These are phyloP conservation scores for Saturnispora kantuleensis DNA, from an alignment of 805 yeast genomes.

Conservation along the genomic window DNA sequence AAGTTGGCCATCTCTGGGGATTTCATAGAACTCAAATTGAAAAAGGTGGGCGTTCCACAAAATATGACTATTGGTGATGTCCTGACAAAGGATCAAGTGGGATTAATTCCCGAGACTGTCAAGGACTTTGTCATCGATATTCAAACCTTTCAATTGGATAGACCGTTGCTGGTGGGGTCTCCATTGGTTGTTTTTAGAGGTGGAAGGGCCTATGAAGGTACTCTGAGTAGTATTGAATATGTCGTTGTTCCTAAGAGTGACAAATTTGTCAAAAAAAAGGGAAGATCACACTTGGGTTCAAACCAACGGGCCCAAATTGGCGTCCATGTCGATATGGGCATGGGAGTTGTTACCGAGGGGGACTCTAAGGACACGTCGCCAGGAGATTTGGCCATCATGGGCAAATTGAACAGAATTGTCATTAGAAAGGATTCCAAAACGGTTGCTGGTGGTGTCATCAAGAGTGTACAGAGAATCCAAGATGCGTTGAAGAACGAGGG, in stretches of 20 bases:
- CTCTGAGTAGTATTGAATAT: slow-evolving; percentile 38
- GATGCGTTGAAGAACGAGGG: too few relatives aligned
- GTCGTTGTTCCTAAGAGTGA: slow-evolving; percentile 22
- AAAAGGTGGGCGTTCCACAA: slow-evolving; percentile 27
- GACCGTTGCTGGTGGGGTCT: slow-evolving; percentile 74
- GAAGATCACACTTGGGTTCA: slow-evolving; percentile 46
- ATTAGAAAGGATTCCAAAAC: slow-evolving; percentile 61
- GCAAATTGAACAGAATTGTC: slow-evolving; percentile 51
- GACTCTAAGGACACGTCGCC: background rate
- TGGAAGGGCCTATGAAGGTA: slow-evolving; percentile 61
- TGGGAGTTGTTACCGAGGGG: slow-evolving; percentile 2
- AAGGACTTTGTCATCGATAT: slow-evolving; percentile 46
- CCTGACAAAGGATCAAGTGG: slow-evolving; percentile 26
- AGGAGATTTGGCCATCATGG: background rate
- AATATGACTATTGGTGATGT: slow-evolving; percentile 61
- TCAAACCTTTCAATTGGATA: slow-evolving; percentile 51
- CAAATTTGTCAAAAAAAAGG: slow-evolving; percentile 34
- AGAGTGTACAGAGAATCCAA: too few relatives aligned
- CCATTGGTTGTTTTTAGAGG: slow-evolving; percentile 72
- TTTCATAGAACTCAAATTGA: slow-evolving; percentile 37
- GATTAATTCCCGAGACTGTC: slow-evolving; percentile 30
- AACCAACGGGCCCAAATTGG: slow-evolving; percentile 51
- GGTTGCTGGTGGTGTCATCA: slow-evolving; percentile 39
- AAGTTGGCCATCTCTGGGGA: slow-evolving; percentile 45
- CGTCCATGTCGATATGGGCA: slow-evolving; percentile 21